Percentiles rank a stretch among this genome's conserved stretches.
Evolutionary conservation across 106 monocot species (phyloP).

Genomic region (Acorus calamus): DNA sequence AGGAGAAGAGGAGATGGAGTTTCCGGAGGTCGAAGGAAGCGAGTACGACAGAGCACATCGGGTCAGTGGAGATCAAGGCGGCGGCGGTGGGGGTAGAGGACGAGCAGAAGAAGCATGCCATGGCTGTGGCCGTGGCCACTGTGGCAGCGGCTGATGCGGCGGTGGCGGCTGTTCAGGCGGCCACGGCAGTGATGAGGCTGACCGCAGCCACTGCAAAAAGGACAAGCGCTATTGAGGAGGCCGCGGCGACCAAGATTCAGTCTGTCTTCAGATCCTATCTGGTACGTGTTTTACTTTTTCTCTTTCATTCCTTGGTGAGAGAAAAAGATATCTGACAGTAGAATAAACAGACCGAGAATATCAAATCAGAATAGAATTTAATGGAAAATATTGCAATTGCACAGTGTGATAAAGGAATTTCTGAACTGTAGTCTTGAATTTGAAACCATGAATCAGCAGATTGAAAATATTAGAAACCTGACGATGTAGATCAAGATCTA

Average conservation of each 20-base stretch:
- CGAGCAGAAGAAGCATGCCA: constrained; percentile 19
- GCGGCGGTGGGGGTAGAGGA: constrained; percentile 13
- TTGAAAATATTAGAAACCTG: too few relatives aligned
- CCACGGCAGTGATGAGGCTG: constrained; percentile 35
- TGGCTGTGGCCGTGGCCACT: constrained; percentile 33
- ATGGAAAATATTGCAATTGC: too few relatives aligned
- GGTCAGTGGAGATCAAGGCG: not conserved
- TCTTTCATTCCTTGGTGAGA: not conserved
- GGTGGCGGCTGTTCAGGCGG: constrained; percentile 42
- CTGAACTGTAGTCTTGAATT: too few relatives aligned
- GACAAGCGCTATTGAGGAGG: constrained; percentile 11
- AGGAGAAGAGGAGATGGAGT: constrained; percentile 65
- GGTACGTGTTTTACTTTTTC: constrained; percentile 22
- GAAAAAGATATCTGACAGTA: too few relatives aligned
- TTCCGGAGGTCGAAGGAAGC: constrained; percentile 28
- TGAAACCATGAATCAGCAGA: too few relatives aligned
- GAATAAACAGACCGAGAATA: too few relatives aligned
- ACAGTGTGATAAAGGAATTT: too few relatives aligned
- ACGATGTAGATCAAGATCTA: too few relatives aligned
- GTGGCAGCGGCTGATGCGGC: constrained; percentile 47
- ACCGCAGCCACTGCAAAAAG: not conserved
- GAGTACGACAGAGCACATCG: constrained; percentile 1
- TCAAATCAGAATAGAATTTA: too few relatives aligned
- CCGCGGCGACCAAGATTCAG: constrained; percentile 52
- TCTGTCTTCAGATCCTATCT: constrained; percentile 44